Evolutionary conservation across 2,329 filamentous ascomycete genomes (phyloP).

Genomic region (Sarocladium kiliense): DNA sequence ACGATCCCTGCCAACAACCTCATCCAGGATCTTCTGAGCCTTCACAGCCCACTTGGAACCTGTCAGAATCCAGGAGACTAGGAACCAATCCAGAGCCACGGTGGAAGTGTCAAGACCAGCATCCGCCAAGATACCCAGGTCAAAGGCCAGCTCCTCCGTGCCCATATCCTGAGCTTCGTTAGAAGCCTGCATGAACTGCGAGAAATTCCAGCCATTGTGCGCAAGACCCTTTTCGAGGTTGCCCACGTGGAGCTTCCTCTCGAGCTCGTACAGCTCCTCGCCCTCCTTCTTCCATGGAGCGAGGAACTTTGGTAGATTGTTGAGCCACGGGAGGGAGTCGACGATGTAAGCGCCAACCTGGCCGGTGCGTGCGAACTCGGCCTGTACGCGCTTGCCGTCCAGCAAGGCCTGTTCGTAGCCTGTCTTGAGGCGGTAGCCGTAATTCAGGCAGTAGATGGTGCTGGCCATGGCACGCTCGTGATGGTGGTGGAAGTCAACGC

Average conservation of each 20-base stretch:
- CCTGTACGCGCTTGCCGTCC: constrained; percentile 19
- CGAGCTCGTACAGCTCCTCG: constrained; percentile 26
- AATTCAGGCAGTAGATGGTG: constrained; percentile 30
- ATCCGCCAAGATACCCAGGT: constrained; percentile 24
- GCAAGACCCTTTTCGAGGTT: constrained; percentile 18
- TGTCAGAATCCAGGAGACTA: constrained; percentile 23
- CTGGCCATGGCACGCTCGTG: constrained; percentile 31
- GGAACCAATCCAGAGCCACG: constrained; percentile 23
- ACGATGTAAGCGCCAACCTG: constrained; percentile 31
- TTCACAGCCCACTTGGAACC: constrained; percentile 20
- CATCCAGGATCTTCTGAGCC: constrained; percentile 36
- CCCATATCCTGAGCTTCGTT: constrained; percentile 18
- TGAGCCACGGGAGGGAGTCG: constrained; percentile 36
- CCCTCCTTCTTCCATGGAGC: constrained; percentile 29
- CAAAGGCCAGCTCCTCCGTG: constrained; percentile 25
- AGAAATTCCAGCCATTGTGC: constrained; percentile 24
- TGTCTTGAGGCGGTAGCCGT: constrained; percentile 27
- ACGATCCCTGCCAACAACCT: constrained; percentile 32
- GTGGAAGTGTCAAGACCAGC: constrained; percentile 27
- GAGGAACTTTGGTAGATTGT: constrained; percentile 30
- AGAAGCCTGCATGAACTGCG: constrained; percentile 20
- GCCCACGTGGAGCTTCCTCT: constrained; percentile 20
- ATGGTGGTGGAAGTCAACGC: constrained; percentile 23
- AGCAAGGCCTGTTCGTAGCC: constrained; percentile 19
- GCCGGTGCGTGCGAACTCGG: constrained; percentile 18